A percentile compares a stretch with the other conserved stretches of the same genome.
phyloP scores from a whole-genome alignment of 495 filamentous ascomycete species.

The Podospora pseudopauciseta region DNA sequence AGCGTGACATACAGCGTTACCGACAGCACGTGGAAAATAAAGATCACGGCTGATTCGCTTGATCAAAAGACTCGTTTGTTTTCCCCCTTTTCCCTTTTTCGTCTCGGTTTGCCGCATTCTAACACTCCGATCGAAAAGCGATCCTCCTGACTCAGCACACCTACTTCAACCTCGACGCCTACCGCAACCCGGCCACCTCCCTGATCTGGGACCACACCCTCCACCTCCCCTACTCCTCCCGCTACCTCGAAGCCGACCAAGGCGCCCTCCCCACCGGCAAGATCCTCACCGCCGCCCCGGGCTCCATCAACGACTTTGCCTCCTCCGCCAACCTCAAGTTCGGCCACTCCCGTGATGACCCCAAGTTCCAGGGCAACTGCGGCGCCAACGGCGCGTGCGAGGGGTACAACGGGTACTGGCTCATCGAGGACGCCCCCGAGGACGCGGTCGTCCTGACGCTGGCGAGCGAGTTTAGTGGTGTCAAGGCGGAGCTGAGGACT shows the following conservation, averaged over 20 bases:
- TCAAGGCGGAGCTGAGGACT: conserved; percentile 65
- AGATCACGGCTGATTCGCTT: conserved; percentile 50
- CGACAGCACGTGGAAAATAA: conserved; percentile 50
- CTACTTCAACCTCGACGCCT: conserved; percentile 86
- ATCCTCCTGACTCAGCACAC: conserved; percentile 75
- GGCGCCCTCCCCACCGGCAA: conserved; percentile 71
- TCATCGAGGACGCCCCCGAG: conserved; percentile 59
- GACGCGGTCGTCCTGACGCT: conserved; percentile 58
- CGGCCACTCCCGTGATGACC: conserved; percentile 56
- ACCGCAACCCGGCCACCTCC: conserved; percentile 54
- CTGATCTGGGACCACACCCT: conserved; percentile 68
- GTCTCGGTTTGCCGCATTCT: background rate
- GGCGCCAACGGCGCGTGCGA: conserved; percentile 63
- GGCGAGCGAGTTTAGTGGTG: conserved; percentile 58
- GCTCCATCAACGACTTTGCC: conserved; percentile 69
- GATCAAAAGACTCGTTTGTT: conserved; percentile 48
- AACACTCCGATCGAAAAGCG: conserved; percentile 33
- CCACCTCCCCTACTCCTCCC: conserved; percentile 66
- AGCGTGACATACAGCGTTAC: conserved; percentile 67
- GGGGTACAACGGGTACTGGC: conserved; percentile 76
- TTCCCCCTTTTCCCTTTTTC: too few relatives aligned
- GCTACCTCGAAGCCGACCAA: conserved; percentile 64
- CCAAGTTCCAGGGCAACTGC: conserved; percentile 60
- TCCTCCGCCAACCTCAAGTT: conserved; percentile 55
- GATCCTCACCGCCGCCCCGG: conserved; percentile 55